Percentiles rank a stretch among this genome's conserved stretches.
Conservation (phyloP, 306 rosid genomes). For the Elaeagnus macrophylla region DNA sequence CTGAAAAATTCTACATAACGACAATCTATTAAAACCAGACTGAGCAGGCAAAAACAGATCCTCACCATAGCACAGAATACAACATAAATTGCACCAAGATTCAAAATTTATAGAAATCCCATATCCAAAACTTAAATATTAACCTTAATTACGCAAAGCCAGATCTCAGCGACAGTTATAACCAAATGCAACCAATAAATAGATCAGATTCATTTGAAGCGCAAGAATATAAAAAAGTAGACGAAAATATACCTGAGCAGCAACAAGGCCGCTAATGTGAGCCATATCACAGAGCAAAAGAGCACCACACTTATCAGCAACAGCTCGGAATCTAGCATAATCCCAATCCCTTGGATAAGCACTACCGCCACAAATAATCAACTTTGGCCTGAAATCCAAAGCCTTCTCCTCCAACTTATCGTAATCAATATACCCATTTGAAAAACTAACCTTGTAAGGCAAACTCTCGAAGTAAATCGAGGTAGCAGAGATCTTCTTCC, state of each 20-base stretch:
- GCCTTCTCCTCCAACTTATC: conserved; percentile 89
- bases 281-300: conserved; percentile 91
- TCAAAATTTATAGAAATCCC: too few relatives aligned
- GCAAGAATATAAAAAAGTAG: neutral
- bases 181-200: neutral
- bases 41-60: too few relatives aligned
- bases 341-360: conserved; percentile 96
- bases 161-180: neutral
- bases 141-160: too few relatives aligned
- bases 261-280: conserved; percentile 90
- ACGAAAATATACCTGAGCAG: conserved; percentile 57
- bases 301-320: conserved; percentile 84
- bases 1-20: too few relatives aligned
- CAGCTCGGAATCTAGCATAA: conserved; percentile 41
- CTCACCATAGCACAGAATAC: too few relatives aligned
- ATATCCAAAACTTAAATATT: too few relatives aligned
- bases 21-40: too few relatives aligned
- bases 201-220: neutral
- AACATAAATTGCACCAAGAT: too few relatives aligned
- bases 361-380: conserved; percentile 91
- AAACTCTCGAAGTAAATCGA: conserved; percentile 91
- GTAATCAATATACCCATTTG: conserved; percentile 61
- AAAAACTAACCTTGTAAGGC: conserved; percentile 68
- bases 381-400: conserved; percentile 71
- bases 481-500: conserved; percentile 92